These are phyloP conservation scores for Scenedesmus sp. DNA, from an alignment of 163 green algal genomes.

Conservation along the genomic window DNA sequence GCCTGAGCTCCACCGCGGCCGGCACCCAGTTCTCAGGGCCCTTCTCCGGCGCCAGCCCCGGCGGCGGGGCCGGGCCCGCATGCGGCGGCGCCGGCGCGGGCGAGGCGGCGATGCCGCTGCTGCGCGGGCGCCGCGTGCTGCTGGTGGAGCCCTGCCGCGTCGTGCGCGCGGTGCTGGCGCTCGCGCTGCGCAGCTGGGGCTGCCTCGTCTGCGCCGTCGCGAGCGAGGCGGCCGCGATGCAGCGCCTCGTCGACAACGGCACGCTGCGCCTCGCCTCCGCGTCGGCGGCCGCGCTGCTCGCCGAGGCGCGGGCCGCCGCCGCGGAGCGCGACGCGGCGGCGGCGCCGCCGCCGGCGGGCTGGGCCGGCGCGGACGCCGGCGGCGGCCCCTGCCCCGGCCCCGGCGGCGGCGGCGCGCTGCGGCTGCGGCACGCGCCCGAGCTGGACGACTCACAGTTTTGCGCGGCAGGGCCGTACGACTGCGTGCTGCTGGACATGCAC, in stretches of 20 bases:
- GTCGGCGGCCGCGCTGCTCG: slow-evolving; percentile 16
- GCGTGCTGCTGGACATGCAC: slow-evolving; percentile 73
- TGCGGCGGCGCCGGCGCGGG: background rate
- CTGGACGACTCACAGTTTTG: slow-evolving; percentile 46
- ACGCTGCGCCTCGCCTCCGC: slow-evolving; percentile 21
- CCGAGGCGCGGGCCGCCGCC: slow-evolving; percentile 7
- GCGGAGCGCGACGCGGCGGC: slow-evolving; percentile 10
- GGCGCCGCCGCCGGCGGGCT: background rate
- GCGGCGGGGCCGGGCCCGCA: too few species aligned
- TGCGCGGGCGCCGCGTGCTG: slow-evolving; percentile 68
- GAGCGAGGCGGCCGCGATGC: slow-evolving; percentile 50
- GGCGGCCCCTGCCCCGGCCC: background rate
- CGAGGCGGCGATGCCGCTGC: slow-evolving; percentile 40
- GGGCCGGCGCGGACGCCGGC: background rate
- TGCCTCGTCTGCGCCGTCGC: slow-evolving; percentile 64
- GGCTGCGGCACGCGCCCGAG: slow-evolving; percentile 44
- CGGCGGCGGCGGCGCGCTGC: slow-evolving; percentile 8
- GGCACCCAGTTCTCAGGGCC: too few species aligned
- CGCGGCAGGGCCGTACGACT: slow-evolving; percentile 62
- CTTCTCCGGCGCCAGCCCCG: too few species aligned
- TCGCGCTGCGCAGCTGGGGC: slow-evolving; percentile 68
- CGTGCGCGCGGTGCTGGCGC: slow-evolving; percentile 66
- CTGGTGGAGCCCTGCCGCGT: slow-evolving; percentile 76
- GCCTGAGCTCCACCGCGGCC: too few species aligned
- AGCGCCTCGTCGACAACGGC: slow-evolving; percentile 43